Conservation (phyloP, 1,139 yeast genomes). For the Trichomonascaceae sp. region DNA sequence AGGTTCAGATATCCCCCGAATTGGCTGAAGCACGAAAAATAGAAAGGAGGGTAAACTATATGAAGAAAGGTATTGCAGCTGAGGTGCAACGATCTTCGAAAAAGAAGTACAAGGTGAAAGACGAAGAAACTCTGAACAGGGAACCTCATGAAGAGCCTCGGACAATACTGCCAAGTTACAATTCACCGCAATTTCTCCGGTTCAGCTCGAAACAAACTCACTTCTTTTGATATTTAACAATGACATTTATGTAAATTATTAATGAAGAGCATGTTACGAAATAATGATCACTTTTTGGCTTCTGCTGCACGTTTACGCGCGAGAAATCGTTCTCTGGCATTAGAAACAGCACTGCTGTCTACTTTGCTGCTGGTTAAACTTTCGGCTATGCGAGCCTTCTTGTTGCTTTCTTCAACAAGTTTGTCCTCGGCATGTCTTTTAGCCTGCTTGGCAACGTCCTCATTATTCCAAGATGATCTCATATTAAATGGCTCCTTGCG, state of each 20-base stretch:
- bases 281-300: constrained; percentile 5
- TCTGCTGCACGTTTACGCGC: constrained; percentile 22
- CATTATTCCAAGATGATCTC: constrained; percentile 25
- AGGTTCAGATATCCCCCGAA: constrained; percentile 23
- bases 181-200: not conserved
- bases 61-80: not conserved
- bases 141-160: not conserved
- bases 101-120: not conserved
- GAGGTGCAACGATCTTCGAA: not conserved
- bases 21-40: constrained; percentile 9
- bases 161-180: not conserved
- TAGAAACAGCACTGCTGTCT: constrained; percentile 18
- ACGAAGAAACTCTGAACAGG: not conserved
- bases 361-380: constrained; percentile 18
- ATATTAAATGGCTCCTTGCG: not conserved
- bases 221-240: not conserved
- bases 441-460: constrained; percentile 8
- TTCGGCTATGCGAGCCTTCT: constrained; percentile 1
- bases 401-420: constrained; percentile 10
- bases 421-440: constrained; percentile 6
- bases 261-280: not conserved
- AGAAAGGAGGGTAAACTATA: not conserved
- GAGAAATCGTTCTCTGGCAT: constrained; percentile 29
- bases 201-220: not conserved
- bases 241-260: not conserved